Evolutionary conservation across 2,329 filamentous ascomycete species (phyloP), one percentile per base, ranked within the genome.

Genomic region (Cyphellophora attinorum): DNA sequence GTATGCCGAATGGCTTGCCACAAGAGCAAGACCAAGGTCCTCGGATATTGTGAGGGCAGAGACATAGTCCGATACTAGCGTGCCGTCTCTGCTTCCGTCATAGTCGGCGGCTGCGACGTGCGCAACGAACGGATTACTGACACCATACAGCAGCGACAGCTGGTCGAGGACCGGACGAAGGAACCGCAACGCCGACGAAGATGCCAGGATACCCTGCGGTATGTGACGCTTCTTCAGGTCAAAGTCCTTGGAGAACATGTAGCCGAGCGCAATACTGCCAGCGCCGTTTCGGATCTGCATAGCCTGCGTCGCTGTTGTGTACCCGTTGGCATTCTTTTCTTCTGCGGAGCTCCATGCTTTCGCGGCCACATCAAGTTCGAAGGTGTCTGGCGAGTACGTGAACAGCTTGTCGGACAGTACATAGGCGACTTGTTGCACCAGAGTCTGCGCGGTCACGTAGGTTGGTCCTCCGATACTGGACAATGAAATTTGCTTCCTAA

Each of bases 211-310:
- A 11, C 85, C 79, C 70, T 98, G 91, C 3, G 91, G 89, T 39
- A 95, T 79, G 55, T 91, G 79, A 48, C 88, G 79, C 71, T 91
- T 95, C 66, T 74, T 77, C 52, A 94, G 62, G 58, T 96, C 88
- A 53, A 94, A 95, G 62, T 98, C 91, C 53, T 85, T 85, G 41
- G 88, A 95, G 70, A 96, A 98, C 58, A 96, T 84, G 64, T 98
- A 98, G 38, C 91, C 91, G 31, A 98, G 73, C 14, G 91, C 86
- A 54, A 96, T 82, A 46, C 83, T 79, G 37, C 89, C 91, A 34
- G 91, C 91, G 39, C 91, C 91, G 37, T 81, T 76, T 35, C 91
- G 75, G 28, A 88, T 93, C 67, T 98, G 82, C 53, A 95, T 76
- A 15, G 82, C 65, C 41, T 88, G 71, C 30, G 96, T 76, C 11